Percentiles rank a stretch among this genome's conserved stretches.
These are phyloP conservation scores for Luvunga scandens DNA, from an alignment of 345 rosid genomes.

Conservation along the genomic window DNA sequence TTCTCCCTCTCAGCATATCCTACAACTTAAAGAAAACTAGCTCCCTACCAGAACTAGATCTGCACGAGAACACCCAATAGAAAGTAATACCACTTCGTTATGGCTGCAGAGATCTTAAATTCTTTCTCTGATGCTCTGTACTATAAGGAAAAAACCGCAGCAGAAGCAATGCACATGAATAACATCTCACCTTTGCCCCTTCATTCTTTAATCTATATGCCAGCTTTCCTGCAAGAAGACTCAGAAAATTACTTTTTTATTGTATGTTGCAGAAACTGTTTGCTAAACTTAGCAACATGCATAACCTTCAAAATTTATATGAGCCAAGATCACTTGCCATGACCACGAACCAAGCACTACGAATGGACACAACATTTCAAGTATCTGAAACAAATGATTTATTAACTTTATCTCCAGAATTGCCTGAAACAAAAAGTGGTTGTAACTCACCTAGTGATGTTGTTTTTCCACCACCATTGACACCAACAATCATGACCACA, in stretches of 20 bases:
- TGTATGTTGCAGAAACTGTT: background rate
- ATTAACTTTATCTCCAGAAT: background rate
- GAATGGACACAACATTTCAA: background rate
- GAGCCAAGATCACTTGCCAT: background rate
- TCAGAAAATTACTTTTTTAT: background rate
- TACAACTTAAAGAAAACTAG: background rate
- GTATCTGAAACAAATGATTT: background rate
- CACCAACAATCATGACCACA: constrained; percentile 83
- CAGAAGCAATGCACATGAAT: constrained; percentile 6
- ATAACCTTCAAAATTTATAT: background rate
- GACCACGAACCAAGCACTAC: background rate
- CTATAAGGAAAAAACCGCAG: background rate
- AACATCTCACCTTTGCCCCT: constrained; percentile 69
- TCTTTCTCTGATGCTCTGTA: background rate
- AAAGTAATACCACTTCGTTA: background rate
- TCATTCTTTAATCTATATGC: constrained; percentile 83
- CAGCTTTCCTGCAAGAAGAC: constrained; percentile 69
- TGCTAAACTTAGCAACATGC: background rate
- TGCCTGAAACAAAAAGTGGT: background rate
- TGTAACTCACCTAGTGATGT: constrained; percentile 82
- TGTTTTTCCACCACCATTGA: constrained; percentile 96
- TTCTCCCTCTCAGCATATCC: background rate
- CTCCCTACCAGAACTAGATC: background rate
- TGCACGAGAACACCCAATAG: background rate
- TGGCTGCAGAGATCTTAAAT: no score